phyloP scores from a whole-genome alignment of 768 basidiomycete genomes.

The Lactifluus hygrophoroides region DNA sequence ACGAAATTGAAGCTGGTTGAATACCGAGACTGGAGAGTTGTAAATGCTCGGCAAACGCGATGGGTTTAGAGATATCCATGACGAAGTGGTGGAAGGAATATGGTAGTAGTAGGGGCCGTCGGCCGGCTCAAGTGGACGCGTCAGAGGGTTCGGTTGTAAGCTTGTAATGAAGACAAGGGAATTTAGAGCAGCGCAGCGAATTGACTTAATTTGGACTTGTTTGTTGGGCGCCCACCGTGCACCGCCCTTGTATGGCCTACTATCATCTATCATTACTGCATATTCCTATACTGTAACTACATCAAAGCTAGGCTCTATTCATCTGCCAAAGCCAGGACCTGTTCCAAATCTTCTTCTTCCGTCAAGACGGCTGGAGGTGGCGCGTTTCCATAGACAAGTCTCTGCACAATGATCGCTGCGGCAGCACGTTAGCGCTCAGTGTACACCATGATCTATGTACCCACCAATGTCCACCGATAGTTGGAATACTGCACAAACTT shows the following conservation, averaged over 20 bases:
- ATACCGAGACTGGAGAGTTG: constrained; percentile 94
- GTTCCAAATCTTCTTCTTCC: constrained; percentile 62
- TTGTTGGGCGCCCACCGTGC: not conserved
- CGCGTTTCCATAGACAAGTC: constrained; percentile 62
- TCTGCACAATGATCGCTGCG: constrained; percentile 63
- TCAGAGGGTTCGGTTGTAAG: constrained; percentile 3
- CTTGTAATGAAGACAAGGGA: not conserved
- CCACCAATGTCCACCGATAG: constrained; percentile 68
- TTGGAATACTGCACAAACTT: constrained; percentile 77
- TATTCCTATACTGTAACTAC: not conserved
- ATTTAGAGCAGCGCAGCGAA: not conserved
- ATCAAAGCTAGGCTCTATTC: constrained; percentile 29
- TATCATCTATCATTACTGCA: no score
- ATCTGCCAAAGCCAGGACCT: constrained; percentile 59
- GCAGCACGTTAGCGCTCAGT: constrained; percentile 15
- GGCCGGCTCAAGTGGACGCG: constrained; percentile 6
- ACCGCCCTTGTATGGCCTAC: not conserved
- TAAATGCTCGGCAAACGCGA: constrained; percentile 82
- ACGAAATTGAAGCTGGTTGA: constrained; percentile 94
- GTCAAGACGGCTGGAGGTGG: constrained; percentile 45
- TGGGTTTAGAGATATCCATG: constrained; percentile 54
- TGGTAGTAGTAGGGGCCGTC: constrained; percentile 10
- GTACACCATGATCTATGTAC: constrained; percentile 23
- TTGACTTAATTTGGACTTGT: constrained; percentile 19
- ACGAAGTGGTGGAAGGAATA: not conserved